A percentile compares a stretch with the other conserved stretches of the same genome.
These are phyloP conservation scores for Raddia guianensis DNA, from an alignment of 176 grass and related monocot genomes.

Conservation along the genomic window DNA sequence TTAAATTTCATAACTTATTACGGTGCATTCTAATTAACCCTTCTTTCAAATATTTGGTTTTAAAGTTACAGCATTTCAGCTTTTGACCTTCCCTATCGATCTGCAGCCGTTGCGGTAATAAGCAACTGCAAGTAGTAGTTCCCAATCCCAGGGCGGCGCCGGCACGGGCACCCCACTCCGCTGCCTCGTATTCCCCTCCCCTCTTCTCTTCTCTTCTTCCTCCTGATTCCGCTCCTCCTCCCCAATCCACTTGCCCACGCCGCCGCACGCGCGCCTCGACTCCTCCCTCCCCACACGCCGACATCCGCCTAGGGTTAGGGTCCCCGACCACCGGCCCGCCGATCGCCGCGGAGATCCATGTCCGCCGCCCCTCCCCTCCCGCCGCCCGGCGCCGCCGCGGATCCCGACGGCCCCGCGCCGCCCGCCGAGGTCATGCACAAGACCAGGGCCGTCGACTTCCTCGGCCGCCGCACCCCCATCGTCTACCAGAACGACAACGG, in stretches of 20 bases:
- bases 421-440: slow-evolving; percentile 66
- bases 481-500: slow-evolving; percentile 99
- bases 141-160: no score
- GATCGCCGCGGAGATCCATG: slow-evolving; percentile 56
- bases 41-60: no score
- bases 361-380: slow-evolving; percentile 36
- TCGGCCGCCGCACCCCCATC: slow-evolving; percentile 81
- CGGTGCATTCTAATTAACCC: no score
- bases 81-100: no score
- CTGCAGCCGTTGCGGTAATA: no score
- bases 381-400: slow-evolving; percentile 35
- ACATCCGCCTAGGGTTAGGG: slow-evolving; percentile 33
- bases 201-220: background rate
- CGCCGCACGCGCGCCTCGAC: background rate
- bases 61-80: no score
- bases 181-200: slow-evolving; percentile 18
- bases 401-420: slow-evolving; percentile 40
- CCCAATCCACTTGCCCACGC: slow-evolving; percentile 30
- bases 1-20: no score
- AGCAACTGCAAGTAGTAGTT: no score
- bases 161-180: background rate
- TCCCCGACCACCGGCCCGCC: background rate
- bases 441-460: slow-evolving; percentile 86
- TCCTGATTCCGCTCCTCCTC: slow-evolving; percentile 14
- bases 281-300: slow-evolving; percentile 13